Conservation (phyloP, 2,329 filamentous ascomycete species). For the Trichoderma harzianum region DNA sequence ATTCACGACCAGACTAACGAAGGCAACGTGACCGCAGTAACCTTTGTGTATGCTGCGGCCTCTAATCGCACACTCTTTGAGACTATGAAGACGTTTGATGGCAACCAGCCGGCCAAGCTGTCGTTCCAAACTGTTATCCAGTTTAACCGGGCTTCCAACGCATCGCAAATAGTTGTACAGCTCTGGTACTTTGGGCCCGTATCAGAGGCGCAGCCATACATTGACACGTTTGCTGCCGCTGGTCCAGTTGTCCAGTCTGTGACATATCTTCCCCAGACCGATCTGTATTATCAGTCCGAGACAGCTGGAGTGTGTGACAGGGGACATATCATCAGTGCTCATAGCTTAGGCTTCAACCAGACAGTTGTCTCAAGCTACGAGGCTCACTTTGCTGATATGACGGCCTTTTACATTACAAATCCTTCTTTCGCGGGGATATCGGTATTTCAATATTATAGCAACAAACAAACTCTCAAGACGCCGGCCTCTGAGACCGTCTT, state of each 20-base stretch:
- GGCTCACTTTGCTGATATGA: background rate
- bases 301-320: background rate
- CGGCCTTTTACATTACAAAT: background rate
- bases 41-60: background rate
- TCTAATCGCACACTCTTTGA: background rate
- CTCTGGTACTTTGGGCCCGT: background rate
- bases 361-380: background rate
- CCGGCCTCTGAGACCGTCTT: background rate
- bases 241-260: background rate
- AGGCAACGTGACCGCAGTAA: background rate
- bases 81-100: background rate
- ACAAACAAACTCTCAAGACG: background rate
- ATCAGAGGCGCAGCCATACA: background rate
- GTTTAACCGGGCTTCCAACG: background rate
- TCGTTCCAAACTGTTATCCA: background rate
- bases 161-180: background rate
- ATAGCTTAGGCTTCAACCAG: background rate
- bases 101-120: background rate
- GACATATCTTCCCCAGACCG: background rate
- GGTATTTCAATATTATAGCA: background rate
- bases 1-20: conserved; percentile 16
- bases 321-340: background rate
- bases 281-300: background rate
- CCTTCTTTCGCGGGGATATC: background rate
- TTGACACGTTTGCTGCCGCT: background rate